Evolutionary conservation across 441 rosid genomes (phyloP).

Genomic region (Metrosideros polymorpha): DNA sequence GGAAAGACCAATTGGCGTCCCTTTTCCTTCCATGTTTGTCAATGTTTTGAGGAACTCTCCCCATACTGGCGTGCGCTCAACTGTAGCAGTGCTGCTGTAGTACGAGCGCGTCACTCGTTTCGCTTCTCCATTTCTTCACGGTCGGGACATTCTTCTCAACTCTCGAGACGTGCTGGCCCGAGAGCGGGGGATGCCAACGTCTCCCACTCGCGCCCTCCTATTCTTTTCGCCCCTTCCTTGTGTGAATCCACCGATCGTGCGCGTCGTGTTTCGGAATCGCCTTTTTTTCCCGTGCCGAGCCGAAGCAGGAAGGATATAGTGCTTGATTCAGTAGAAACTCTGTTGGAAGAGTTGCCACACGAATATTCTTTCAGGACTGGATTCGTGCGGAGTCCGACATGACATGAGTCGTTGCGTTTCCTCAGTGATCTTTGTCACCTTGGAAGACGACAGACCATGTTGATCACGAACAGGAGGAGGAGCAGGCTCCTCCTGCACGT

Average conservation of each 20-base stretch:
- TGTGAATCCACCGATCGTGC: neutral
- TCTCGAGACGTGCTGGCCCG: too few species aligned
- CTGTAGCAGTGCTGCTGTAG: neutral
- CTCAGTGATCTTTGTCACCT: neutral
- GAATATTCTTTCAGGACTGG: neutral
- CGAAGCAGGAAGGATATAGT: neutral
- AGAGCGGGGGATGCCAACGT: neutral
- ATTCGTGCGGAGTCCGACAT: neutral
- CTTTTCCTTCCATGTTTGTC: neutral
- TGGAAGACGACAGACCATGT: neutral
- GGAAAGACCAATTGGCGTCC: neutral
- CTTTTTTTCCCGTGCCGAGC: neutral
- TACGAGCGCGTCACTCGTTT: neutral
- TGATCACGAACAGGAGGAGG: neutral
- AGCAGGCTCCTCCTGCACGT: neutral
- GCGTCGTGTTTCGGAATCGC: neutral
- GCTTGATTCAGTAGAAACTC: neutral
- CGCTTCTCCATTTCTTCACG: neutral
- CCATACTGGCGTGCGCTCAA: neutral
- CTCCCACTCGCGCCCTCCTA: neutral
- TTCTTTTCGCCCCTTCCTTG: neutral
- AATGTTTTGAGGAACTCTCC: neutral
- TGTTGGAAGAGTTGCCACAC: neutral
- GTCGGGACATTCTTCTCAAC: too few species aligned
- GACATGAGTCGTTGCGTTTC: neutral